Evolutionary conservation across 2,329 filamentous ascomycete species (phyloP).

Genomic region (Pezicula neosporulosa): DNA sequence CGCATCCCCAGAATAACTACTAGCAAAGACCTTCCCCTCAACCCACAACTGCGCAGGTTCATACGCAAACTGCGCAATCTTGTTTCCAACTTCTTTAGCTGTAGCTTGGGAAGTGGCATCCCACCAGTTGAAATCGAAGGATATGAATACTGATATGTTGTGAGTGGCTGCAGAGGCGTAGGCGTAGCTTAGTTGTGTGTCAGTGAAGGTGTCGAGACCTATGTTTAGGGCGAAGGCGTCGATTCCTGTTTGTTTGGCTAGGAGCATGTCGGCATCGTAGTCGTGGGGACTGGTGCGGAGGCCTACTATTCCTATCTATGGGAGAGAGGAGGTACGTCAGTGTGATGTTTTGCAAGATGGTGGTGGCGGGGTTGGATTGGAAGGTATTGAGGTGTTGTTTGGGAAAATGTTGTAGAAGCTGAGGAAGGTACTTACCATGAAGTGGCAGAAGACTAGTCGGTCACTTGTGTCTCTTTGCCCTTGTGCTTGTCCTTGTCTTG

Average conservation of each 20-base stretch:
- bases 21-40: slow-evolving; percentile 31
- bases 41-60: slow-evolving; percentile 32
- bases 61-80: slow-evolving; percentile 24
- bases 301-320: slow-evolving; percentile 17
- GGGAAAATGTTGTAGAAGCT: too few species aligned
- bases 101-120: slow-evolving; percentile 8
- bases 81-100: slow-evolving; percentile 16
- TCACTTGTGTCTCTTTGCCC: background rate
- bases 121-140: slow-evolving; percentile 26
- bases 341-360: background rate
- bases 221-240: slow-evolving; percentile 32
- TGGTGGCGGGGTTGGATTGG: too few species aligned
- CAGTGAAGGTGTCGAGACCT: slow-evolving; percentile 25
- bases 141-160: slow-evolving; percentile 30
- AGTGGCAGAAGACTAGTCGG: slow-evolving; percentile 16
- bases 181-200: slow-evolving; percentile 24
- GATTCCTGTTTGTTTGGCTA: slow-evolving; percentile 27
- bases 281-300: slow-evolving; percentile 13
- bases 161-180: slow-evolving; percentile 22
- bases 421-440: slow-evolving; percentile 11
- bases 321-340: too few species aligned
- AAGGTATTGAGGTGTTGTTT: too few species aligned
- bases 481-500: too few species aligned
- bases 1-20: slow-evolving; percentile 50
- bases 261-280: slow-evolving; percentile 13